Conservation (phyloP, 176 grass and related monocot species). For the Raddia distichophylla region DNA sequence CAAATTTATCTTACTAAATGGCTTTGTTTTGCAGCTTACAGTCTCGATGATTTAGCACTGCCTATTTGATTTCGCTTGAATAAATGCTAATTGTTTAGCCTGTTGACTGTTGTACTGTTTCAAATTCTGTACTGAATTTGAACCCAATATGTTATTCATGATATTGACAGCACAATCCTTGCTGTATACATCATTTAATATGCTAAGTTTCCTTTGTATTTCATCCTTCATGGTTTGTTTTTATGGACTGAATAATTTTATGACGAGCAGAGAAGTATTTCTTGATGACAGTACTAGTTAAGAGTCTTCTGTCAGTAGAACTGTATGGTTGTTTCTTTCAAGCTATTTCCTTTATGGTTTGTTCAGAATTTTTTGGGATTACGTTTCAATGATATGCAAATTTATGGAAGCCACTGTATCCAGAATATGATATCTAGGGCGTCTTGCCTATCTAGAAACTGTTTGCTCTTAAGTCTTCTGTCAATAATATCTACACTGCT, state of each 20-base stretch:
- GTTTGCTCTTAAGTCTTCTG: conserved; percentile 23
- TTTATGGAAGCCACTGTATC: background rate
- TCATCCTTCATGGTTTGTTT: background rate
- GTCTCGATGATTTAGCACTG: background rate
- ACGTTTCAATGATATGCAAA: background rate
- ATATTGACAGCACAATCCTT: background rate
- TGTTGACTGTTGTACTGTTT: background rate
- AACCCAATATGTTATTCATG: background rate
- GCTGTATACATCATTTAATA: conserved; percentile 14
- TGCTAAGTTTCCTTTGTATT: background rate
- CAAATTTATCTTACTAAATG: background rate
- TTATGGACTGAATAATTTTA: background rate
- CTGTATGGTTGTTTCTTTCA: background rate
- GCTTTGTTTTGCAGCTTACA: background rate
- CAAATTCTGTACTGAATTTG: background rate
- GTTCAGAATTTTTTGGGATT: background rate
- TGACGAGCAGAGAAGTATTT: background rate
- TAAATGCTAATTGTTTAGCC: background rate
- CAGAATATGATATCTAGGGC: conserved; percentile 1
- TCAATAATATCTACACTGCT: background rate
- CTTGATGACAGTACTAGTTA: background rate
- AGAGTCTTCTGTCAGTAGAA: background rate
- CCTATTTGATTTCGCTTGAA: background rate
- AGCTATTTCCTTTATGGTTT: background rate
- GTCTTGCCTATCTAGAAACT: background rate